Evolutionary conservation across 176 grass and related monocot genomes (phyloP), one percentile per base, ranked within the genome.

Genomic region (Cocos nucifera): DNA sequence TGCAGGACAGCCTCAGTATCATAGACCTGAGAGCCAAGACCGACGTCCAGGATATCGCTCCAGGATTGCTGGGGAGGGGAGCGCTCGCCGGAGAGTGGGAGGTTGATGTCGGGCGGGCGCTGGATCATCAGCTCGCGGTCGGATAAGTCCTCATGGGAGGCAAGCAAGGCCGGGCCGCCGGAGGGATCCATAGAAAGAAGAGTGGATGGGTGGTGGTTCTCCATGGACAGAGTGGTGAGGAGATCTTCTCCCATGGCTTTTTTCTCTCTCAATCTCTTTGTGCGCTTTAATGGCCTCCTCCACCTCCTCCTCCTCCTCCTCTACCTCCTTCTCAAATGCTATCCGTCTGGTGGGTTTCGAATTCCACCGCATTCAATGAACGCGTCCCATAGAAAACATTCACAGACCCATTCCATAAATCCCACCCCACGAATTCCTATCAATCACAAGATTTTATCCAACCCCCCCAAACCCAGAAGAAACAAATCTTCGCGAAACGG

Each of bases 291-390:
- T 54, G 59, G 73, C 23, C 21, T 0, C 23, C 23, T 23, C 77
- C 58, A 71, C 23, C 21, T 0, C 23, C 23, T 23, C 77, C 58
- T 68, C 66, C 79, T 83, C 73, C 77, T 71, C 66, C 64, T 81
- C 27, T 71, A 61, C 59, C 44, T 58, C 27, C 50, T 29, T 61
- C 22, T 24, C 58, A 3, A 61, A 57, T 30, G 87, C 87, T 96
- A 96, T 96, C 92, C 85, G 70, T 87, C 78, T 27, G 92, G 92
- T 16, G 92, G 87, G 57, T 78, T 85, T 65, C 76, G 84, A 65
- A 88, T 85, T 81, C 92, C 92, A 68, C 92, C 87, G 66, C 87
- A 90, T 83, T 96, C 92, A 80, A 96, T 44, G 77, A 96, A 90
- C 61, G 92, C 92, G 78, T 90, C 92, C 92, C 92, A 96, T 51